Conservation (phyloP, 1,284 basidiomycete species). For the Naganishia liquefaciens region DNA sequence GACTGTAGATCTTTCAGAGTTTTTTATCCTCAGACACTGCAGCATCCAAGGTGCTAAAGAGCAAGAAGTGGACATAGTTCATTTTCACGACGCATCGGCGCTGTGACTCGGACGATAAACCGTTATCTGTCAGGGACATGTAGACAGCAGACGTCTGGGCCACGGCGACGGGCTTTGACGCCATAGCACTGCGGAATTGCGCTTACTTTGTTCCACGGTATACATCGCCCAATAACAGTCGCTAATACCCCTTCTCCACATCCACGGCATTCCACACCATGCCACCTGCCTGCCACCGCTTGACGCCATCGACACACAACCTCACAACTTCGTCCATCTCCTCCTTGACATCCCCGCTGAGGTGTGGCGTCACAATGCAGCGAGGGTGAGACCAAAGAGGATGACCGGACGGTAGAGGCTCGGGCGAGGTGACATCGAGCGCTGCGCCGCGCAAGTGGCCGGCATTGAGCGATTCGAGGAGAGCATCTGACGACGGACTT, state of each 20-base stretch:
- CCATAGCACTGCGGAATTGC: too few species aligned
- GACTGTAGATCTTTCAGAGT: too few species aligned
- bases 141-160: too few species aligned
- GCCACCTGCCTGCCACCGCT: slow-evolving; percentile 44
- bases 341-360: slow-evolving; percentile 44
- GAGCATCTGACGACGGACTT: slow-evolving; percentile 38
- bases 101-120: too few species aligned
- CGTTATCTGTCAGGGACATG: too few species aligned
- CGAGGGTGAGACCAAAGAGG: slow-evolving; percentile 48
- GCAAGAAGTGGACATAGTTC: too few species aligned
- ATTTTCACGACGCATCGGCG: too few species aligned
- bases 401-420: slow-evolving; percentile 49
- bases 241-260: slow-evolving; percentile 50
- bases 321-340: slow-evolving; percentile 45
- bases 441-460: slow-evolving; percentile 44
- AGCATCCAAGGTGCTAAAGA: too few species aligned
- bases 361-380: slow-evolving; percentile 50
- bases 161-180: too few species aligned
- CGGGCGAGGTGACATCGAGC: slow-evolving; percentile 54
- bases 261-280: slow-evolving; percentile 48
- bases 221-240: background rate
- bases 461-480: slow-evolving; percentile 41
- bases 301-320: slow-evolving; percentile 48
- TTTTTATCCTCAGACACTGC: too few species aligned
- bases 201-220: too few species aligned